Evolutionary conservation across 2,329 filamentous ascomycete genomes (phyloP), one percentile per base, ranked within the genome.

Genomic region (Monosporascus ibericus): DNA sequence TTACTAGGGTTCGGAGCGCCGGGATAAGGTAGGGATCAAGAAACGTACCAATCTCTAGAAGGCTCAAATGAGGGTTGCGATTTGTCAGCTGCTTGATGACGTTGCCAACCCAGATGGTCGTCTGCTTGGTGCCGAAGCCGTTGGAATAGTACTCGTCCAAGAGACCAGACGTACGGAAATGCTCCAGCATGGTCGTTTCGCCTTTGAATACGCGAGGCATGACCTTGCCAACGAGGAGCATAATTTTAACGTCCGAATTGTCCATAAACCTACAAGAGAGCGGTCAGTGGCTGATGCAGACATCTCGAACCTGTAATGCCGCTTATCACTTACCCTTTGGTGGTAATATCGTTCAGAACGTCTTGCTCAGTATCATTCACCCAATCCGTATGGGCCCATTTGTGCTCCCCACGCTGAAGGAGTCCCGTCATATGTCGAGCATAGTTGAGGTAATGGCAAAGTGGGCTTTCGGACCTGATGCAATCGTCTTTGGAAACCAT

Each of bases 61-160:
- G 62, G 3, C 68, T 63, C 48, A 71, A 59, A 18, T 64, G 63
- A 0, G 73, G 73, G 50, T 68, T 67, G 5, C 67, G 64, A 49
- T 72, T 62, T 1, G 62, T 48, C 22, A 76, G 60, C 24, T 69
- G 69, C 6, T 61, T 59, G 3, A 65, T 55, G 18, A 65, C 56
- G 3, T 55, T 44, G 27, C 58, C 62, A 11, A 64, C 17, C 20
- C 53, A 57, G 6, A 51, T 24, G 27, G 60, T 57, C 36, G 50
- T 56, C 6, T 46, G 34, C 3, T 51, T 44, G 7, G 63, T 59
- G 17, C 59, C 63, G 7, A 51, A 34, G 3, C 40, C 55, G 14
- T 50, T 36, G 6, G 36, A 37, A 44, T 59, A 59, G 44, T 49
- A 54, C 11, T 42, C n/a, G 24, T 59, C 55, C 1, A 60, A 50